phyloP scores from a whole-genome alignment of 345 rosid genomes.

The Syzygium aromaticum region DNA sequence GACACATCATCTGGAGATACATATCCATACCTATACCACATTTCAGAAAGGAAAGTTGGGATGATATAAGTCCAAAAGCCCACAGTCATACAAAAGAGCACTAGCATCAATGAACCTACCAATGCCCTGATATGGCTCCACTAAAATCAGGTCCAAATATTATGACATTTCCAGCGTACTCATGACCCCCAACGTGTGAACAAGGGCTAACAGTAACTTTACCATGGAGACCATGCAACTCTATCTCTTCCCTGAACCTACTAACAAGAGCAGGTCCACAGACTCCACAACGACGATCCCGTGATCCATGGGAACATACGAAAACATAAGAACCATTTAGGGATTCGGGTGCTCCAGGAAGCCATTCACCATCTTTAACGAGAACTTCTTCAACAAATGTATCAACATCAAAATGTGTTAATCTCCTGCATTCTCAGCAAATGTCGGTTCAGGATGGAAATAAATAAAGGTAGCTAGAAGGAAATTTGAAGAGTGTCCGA shows the following conservation, averaged over 20 bases:
- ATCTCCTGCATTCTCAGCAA: slow-evolving; percentile 63
- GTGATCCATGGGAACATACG: slow-evolving; percentile 90
- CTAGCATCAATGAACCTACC: slow-evolving; percentile 34
- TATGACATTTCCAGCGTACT: slow-evolving; percentile 92
- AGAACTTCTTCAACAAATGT: slow-evolving; percentile 98
- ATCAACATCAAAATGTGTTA: slow-evolving; percentile 98
- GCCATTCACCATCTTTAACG: slow-evolving; percentile 89
- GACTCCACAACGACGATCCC: slow-evolving; percentile 85
- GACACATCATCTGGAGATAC: slow-evolving; percentile 77
- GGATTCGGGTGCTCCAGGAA: slow-evolving; percentile 81
- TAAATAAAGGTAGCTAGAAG: neutral
- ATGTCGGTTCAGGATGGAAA: slow-evolving; percentile 8
- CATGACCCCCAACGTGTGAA: slow-evolving; percentile 95
- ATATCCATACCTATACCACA: slow-evolving; percentile 65
- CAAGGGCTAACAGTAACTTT: slow-evolving; percentile 93
- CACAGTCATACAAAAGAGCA: neutral
- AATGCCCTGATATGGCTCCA: slow-evolving; percentile 68
- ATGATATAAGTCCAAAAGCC: neutral
- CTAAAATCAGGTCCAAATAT: slow-evolving; percentile 55
- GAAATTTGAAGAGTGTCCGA: neutral
- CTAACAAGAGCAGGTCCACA: slow-evolving; percentile 83
- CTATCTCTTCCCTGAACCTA: slow-evolving; percentile 87
- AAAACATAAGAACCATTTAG: slow-evolving; percentile 77
- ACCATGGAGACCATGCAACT: slow-evolving; percentile 58
- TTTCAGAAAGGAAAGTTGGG: neutral